Base-by-base conservation (phyloP, 768 basidiomycete species). In the Tulasnella sp. region DNA sequence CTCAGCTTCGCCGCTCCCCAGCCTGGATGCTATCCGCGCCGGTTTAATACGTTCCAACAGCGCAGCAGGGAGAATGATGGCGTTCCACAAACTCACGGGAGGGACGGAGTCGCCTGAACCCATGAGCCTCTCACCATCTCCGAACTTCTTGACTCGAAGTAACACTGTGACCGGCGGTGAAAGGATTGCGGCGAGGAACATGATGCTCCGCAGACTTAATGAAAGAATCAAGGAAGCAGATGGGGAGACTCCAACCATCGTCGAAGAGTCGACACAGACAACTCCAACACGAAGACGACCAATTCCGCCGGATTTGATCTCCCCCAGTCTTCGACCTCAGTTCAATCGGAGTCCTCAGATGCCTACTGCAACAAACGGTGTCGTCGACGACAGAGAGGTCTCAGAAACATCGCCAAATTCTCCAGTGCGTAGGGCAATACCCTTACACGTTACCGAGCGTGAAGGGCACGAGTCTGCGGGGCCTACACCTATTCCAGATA, bases 11-110 rank as follows among this genome's bases (percentile, higher is more conserved):
- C 79, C 79, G 23, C 73, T 76, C 32, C 79, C 79, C 26, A 72
- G 80, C n/a, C 85, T 96, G 48, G 91, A 91, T 82, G 89, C 80
- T 87, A 81, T 82, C 80, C 79, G 83, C 81, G 51, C 79, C 80
- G 70, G 84, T 23, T 88, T 98, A 3, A 91, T 93, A 82, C 91
- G 96, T 26, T 96, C 96, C 2, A 96, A 96, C 83, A 96, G 95
- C 82, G 93, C 90, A 15, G 87, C 93, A n/a, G 93, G 92, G 29
- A 88, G 92, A 70, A 88, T 89, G 81, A 85, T 90, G 84, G 95
- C 95, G 5, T 90, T 97, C 89, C 90, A 90, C 80, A 96, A 95
- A 83, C 86, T 98, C 77, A 95, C 92, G 0, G 92, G 93, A 55
- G 92, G 91, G 37, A 85, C 88, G 70, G 87, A 89, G 32, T 89